These are phyloP conservation scores for Epithemia pelagica DNA, from an alignment of 108 stramenopile genomes.

Conservation along the genomic window DNA sequence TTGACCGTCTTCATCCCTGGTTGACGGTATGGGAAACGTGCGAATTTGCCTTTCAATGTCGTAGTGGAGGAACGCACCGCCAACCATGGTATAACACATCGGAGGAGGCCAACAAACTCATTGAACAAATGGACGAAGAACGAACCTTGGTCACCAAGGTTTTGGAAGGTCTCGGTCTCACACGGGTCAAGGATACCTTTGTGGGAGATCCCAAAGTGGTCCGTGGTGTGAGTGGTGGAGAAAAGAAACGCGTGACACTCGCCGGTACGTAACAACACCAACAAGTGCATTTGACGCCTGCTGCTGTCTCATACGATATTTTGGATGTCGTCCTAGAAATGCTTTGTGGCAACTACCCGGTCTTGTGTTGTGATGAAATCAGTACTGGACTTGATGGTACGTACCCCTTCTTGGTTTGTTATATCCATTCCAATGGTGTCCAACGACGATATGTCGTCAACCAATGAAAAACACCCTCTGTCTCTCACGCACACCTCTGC, in stretches of 20 bases:
- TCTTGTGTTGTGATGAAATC: conserved; percentile 60
- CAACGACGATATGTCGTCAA: not conserved
- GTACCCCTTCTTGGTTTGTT: conserved; percentile 1
- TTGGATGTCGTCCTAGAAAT: no score
- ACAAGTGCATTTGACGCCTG: conserved; percentile 27
- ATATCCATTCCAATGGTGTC: not conserved
- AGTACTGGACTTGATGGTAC: conserved; percentile 70
- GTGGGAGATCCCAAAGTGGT: conserved; percentile 62
- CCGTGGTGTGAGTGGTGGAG: conserved; percentile 83
- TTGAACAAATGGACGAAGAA: conserved; percentile 27
- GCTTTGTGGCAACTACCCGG: conserved; percentile 30
- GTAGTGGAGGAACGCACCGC: conserved; percentile 37
- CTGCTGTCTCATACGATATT: conserved; percentile 57
- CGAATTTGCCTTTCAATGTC: conserved; percentile 66
- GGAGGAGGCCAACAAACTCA: conserved; percentile 13
- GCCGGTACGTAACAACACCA: no score
- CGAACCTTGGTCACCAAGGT: conserved; percentile 15
- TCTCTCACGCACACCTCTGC: not conserved
- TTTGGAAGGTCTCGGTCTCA: conserved; percentile 48
- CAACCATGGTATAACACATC: not conserved
- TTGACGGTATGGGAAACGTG: conserved; percentile 77
- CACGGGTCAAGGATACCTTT: conserved; percentile 62
- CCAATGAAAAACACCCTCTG: not conserved
- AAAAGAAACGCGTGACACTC: conserved; percentile 83
- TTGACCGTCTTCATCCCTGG: conserved; percentile 63